Conservation (phyloP, 768 basidiomycete genomes). For the Podaxis sp. region DNA sequence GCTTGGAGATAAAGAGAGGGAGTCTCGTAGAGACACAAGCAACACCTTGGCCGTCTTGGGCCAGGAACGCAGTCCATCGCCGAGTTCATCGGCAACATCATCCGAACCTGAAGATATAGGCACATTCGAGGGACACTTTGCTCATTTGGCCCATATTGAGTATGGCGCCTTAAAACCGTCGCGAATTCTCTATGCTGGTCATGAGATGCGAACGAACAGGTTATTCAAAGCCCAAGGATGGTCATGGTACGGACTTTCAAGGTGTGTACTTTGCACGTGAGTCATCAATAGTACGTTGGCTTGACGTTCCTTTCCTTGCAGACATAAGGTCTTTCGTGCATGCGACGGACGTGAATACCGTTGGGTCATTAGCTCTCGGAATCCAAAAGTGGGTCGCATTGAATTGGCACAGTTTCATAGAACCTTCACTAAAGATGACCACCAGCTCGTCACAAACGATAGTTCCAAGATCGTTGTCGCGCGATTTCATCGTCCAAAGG, state of each 20-base stretch:
- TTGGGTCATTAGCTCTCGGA: slow-evolving; percentile 1
- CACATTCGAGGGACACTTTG: slow-evolving; percentile 6
- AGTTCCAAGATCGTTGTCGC: slow-evolving; percentile 1
- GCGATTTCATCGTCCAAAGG: slow-evolving; percentile 1
- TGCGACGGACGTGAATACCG: slow-evolving; percentile 12
- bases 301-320: background rate
- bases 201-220: background rate
- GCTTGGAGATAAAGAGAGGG: slow-evolving; percentile 3
- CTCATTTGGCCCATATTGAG: slow-evolving; percentile 10
- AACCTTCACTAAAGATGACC: background rate
- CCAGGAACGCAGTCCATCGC: background rate
- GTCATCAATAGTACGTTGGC: background rate
- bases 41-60: background rate
- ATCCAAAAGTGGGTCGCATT: background rate
- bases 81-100: background rate
- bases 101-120: background rate
- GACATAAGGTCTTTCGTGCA: slow-evolving; percentile 8
- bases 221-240: slow-evolving; percentile 5
- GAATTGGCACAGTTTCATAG: background rate
- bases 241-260: slow-evolving; percentile 8
- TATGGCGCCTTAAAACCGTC: slow-evolving; percentile 5
- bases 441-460: slow-evolving; percentile 9
- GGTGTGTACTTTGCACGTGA: background rate
- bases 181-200: slow-evolving; percentile 10
- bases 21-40: background rate